Evolutionary conservation across 371 early-diverging fungal species (phyloP).

Genomic region (Mortierella sp.): DNA sequence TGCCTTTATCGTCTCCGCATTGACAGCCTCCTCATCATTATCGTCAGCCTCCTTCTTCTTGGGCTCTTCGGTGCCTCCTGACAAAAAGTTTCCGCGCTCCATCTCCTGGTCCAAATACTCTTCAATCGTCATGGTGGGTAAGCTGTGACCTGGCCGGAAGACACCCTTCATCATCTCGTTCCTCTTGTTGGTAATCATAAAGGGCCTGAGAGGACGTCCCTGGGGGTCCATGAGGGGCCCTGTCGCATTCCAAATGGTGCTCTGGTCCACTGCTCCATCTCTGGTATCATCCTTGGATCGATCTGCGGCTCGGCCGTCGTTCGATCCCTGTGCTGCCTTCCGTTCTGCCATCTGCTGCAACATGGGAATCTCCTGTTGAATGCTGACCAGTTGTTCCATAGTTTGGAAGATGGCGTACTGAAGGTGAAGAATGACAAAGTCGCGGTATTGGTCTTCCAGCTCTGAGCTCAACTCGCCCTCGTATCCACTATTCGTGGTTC

Average conservation of each 20-base stretch:
- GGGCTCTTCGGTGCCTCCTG: slow-evolving; percentile 79
- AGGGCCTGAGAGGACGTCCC: slow-evolving; percentile 83
- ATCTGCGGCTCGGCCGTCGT: slow-evolving; percentile 51
- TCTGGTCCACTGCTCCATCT: slow-evolving; percentile 34
- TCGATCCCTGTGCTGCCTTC: slow-evolving; percentile 49
- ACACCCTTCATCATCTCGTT: slow-evolving; percentile 83
- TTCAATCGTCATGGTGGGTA: slow-evolving; percentile 98
- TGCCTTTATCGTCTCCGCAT: slow-evolving; percentile 87
- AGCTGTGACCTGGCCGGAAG: slow-evolving; percentile 88
- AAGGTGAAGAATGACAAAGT: slow-evolving; percentile 72
- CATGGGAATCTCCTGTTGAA: slow-evolving; percentile 83
- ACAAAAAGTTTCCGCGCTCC: slow-evolving; percentile 90
- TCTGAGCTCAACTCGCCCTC: slow-evolving; percentile 66
- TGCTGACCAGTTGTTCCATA: slow-evolving; percentile 73
- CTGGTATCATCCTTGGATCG: slow-evolving; percentile 29
- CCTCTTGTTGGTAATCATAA: slow-evolving; percentile 88
- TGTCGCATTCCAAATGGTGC: slow-evolving; percentile 45
- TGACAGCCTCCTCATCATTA: slow-evolving; percentile 85
- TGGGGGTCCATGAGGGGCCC: slow-evolving; percentile 52
- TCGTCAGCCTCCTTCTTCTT: slow-evolving; percentile 81
- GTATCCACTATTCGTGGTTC: slow-evolving; percentile 48
- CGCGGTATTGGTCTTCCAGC: slow-evolving; percentile 76
- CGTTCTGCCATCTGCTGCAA: slow-evolving; percentile 74
- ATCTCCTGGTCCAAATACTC: slow-evolving; percentile 92
- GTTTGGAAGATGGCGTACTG: slow-evolving; percentile 73